phyloP scores from a whole-genome alignment of 2,329 filamentous ascomycete species.

The Fusarium sp. region DNA sequence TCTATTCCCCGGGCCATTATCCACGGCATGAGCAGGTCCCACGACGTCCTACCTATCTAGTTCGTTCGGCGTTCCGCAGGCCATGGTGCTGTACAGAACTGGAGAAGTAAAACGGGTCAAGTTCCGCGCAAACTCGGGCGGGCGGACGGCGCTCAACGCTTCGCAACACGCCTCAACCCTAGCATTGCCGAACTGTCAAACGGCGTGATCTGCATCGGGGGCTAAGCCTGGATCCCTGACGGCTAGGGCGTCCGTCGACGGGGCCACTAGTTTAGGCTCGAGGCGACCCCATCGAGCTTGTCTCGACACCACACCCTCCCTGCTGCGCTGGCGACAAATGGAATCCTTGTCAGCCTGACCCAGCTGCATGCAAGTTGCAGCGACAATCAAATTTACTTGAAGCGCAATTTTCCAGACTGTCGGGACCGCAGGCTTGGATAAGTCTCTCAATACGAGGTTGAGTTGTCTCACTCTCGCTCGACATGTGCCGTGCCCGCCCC shows the following conservation, averaged over 20 bases:
- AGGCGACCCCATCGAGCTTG: constrained; percentile 37
- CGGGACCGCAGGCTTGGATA: constrained; percentile 45
- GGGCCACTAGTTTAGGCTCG: constrained; percentile 42
- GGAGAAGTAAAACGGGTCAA: background rate
- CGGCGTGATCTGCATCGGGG: constrained; percentile 47
- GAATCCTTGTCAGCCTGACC: constrained; percentile 33
- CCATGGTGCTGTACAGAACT: background rate
- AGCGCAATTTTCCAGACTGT: constrained; percentile 53
- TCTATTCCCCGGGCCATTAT: background rate
- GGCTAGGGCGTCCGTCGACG: constrained; percentile 35
- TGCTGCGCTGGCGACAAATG: constrained; percentile 16
- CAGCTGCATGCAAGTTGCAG: constrained; percentile 42
- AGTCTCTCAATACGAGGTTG: constrained; percentile 41
- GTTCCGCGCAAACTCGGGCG: constrained; percentile 15
- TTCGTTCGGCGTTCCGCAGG: background rate
- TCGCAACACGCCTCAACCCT: constrained; percentile 19
- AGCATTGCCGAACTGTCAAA: constrained; percentile 46
- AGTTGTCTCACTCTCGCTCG: constrained; percentile 33
- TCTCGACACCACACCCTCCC: constrained; percentile 38
- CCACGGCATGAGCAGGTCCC: background rate
- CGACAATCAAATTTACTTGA: constrained; percentile 45
- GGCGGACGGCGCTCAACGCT: constrained; percentile 21
- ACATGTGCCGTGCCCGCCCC: constrained; percentile 26
- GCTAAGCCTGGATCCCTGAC: constrained; percentile 45
- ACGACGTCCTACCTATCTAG: background rate